Percentiles rank a stretch among this genome's conserved stretches.
These are phyloP conservation scores for Corchorus olitorius DNA, from an alignment of 345 rosid genomes.

Conservation along the genomic window DNA sequence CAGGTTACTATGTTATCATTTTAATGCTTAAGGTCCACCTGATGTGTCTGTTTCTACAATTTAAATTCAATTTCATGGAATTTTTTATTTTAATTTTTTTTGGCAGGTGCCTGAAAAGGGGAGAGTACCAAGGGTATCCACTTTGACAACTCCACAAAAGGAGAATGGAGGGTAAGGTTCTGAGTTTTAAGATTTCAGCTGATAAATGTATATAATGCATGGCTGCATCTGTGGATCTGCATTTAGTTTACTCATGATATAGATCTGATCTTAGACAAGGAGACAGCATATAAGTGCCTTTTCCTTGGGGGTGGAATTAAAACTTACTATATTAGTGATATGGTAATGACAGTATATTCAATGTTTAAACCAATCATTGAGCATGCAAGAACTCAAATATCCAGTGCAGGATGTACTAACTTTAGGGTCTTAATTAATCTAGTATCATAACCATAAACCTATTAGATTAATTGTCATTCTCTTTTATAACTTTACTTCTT, in stretches of 20 bases:
- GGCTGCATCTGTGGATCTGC: constrained; percentile 13
- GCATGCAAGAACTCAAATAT: not conserved
- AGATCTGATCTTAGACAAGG: not conserved
- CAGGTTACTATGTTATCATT: constrained; percentile 45
- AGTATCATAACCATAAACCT: constrained; percentile 2
- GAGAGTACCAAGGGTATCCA: constrained; percentile 41
- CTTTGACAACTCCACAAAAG: constrained; percentile 38
- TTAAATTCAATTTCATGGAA: not conserved
- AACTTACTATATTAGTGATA: constrained; percentile 3
- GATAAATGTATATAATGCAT: constrained; percentile 12
- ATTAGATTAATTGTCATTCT: not conserved
- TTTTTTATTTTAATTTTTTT: constrained; percentile 9
- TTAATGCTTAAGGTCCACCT: not conserved
- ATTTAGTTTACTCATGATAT: not conserved
- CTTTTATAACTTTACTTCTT: not conserved
- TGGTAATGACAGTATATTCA: not conserved
- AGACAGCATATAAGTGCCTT: not conserved
- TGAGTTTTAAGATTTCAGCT: constrained; percentile 16
- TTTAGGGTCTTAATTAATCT: not conserved
- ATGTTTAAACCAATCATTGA: not conserved
- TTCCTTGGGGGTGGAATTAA: not conserved
- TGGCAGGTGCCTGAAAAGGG: constrained; percentile 46
- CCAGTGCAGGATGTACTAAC: no score
- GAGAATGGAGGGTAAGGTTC: constrained; percentile 68
- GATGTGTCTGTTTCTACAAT: not conserved